A percentile compares a stretch with the other conserved stretches of the same genome.
Evolutionary conservation across 441 rosid species (phyloP).

Genomic region (Gossypium trilobum): DNA sequence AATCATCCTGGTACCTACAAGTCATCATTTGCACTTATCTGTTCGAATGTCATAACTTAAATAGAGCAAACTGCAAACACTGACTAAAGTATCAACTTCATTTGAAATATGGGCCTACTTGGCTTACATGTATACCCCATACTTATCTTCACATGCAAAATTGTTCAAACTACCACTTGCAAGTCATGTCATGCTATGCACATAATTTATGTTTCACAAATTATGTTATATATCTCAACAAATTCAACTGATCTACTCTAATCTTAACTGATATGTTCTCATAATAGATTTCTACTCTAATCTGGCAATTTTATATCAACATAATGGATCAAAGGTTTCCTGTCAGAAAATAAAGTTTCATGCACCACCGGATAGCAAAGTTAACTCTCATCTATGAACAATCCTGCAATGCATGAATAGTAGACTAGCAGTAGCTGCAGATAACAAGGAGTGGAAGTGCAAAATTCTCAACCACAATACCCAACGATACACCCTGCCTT

Average conservation of each 20-base stretch:
- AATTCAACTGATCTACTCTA: background rate
- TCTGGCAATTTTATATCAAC: background rate
- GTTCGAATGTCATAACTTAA: background rate
- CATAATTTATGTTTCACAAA: background rate
- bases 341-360: background rate
- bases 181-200: background rate
- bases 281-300: background rate
- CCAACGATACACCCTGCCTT: background rate
- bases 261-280: background rate
- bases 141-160: background rate
- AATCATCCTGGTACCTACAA: conserved; percentile 96
- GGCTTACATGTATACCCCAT: background rate
- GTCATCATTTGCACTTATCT: conserved; percentile 17
- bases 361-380: background rate
- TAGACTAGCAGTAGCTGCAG: background rate
- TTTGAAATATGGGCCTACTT: background rate
- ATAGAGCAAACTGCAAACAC: conserved; percentile 2
- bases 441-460: background rate
- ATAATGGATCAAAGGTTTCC: background rate
- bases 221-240: background rate
- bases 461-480: background rate
- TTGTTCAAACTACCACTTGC: background rate
- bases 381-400: background rate
- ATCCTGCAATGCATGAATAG: background rate
- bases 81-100: background rate